Evolutionary conservation across 208 protist species (phyloP), one percentile per base, ranked within the genome.

Genomic region (Leishmania amazonensis): DNA sequence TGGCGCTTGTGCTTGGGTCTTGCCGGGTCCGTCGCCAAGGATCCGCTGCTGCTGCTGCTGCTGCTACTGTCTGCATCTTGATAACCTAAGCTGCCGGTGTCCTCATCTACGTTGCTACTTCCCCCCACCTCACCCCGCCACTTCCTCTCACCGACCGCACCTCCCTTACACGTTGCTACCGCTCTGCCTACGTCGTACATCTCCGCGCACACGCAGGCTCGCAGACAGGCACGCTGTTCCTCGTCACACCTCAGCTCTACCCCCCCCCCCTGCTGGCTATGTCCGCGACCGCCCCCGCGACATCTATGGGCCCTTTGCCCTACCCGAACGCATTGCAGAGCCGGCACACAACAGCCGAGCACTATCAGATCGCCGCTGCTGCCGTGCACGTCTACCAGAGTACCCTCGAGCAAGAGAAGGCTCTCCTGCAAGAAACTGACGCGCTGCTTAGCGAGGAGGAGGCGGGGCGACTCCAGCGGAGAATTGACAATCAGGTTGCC

Each of bases 261-360:
- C 7, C 31, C 17, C 54, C 3, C 35, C 7, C 49, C 24, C 70
- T 49, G 72, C 51, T 45, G 40, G 24, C n/a, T 45, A 85, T 85
- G 81, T 81, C 76, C 19, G 24, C 15, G 40, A 78, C 62, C 28
- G 35, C 68, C 42, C 38, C 62, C 38, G 70, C 42, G n/a, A 13
- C 70, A 74, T 54, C 75, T 31, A 62, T 57, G 4, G 75, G 35
- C 1, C 38, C 81, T 9, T 68, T 68, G 65, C 92, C 92, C 4
- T 96, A 94, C 78, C 84, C 88, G 21, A 84, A 93, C 80, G 75
- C 51, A 28, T 74, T 94, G 28, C 92, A 96, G 81, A 83, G 78
- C 58, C 87, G 92, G 13, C 82, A 90, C 13, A 89, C 75, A 38
- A 81, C 84, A 9, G 57, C 73, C 21, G 74, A 51, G 28, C 81